Conservation (phyloP, 306 rosid species). For the Cucurbita argyrosperma region DNA sequence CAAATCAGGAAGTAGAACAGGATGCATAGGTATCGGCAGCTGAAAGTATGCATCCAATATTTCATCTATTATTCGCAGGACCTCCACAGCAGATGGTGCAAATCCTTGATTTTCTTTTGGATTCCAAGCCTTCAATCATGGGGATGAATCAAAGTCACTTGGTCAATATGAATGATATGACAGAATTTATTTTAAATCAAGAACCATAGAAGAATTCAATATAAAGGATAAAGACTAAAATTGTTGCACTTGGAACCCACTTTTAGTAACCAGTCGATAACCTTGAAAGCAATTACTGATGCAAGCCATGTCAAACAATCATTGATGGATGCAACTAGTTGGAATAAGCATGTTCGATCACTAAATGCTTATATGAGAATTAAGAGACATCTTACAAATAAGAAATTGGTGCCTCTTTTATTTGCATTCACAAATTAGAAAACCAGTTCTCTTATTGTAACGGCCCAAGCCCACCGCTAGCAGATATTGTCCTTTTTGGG, state of each 20-base stretch:
- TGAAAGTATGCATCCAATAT: conserved; percentile 84
- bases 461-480: too few species aligned
- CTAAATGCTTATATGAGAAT: neutral
- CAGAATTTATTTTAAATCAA: neutral
- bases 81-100: conserved; percentile 91
- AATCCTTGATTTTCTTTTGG: conserved; percentile 55
- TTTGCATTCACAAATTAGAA: neutral
- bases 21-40: conserved; percentile 97
- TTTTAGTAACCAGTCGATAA: neutral
- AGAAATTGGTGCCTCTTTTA: neutral
- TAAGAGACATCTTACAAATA: neutral
- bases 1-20: conserved; percentile 87
- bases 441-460: neutral
- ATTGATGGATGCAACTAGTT: neutral
- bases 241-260: neutral
- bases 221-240: neutral
- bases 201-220: neutral
- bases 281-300: neutral
- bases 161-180: neutral
- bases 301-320: neutral
- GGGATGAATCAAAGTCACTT: conserved; percentile 6
- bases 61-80: conserved; percentile 69
- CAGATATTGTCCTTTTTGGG: too few species aligned
- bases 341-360: neutral
- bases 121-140: conserved; percentile 51